Evolutionary conservation across 371 early-diverging fungal species (phyloP).

Genomic region (Funneliformis caledonium): DNA sequence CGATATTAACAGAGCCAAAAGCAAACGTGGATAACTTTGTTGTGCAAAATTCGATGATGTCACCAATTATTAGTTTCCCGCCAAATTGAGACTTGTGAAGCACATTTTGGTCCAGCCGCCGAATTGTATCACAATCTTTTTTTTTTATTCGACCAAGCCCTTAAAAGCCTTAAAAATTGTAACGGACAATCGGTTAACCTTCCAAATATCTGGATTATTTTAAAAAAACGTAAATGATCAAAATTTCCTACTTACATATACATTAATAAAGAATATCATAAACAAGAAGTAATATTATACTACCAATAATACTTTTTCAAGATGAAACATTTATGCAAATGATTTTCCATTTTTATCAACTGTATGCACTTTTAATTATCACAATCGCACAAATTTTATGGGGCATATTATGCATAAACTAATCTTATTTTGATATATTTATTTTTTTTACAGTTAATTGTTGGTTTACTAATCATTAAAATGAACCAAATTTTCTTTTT

Average conservation of each 20-base stretch:
- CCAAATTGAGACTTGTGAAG: not conserved
- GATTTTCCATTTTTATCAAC: too few species aligned
- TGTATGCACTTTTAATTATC: too few species aligned
- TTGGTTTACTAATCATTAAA: too few species aligned
- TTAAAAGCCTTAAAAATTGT: not conserved
- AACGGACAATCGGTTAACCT: not conserved
- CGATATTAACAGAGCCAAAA: slow-evolving; percentile 14
- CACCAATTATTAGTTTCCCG: not conserved
- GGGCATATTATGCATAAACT: too few species aligned
- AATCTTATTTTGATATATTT: too few species aligned
- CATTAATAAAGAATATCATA: too few species aligned
- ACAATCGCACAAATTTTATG: too few species aligned
- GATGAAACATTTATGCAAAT: too few species aligned
- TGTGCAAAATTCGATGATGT: slow-evolving; percentile 23
- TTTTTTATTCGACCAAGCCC: not conserved
- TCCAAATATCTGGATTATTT: not conserved
- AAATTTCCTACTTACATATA: not conserved
- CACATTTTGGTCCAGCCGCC: not conserved
- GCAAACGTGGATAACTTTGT: not conserved
- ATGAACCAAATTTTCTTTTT: too few species aligned
- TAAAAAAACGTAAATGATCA: not conserved
- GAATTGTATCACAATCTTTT: not conserved
- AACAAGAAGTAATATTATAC: too few species aligned
- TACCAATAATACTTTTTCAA: too few species aligned
- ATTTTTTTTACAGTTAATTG: too few species aligned